These are phyloP conservation scores for Arthromyces matolae DNA, from an alignment of 768 basidiomycete species.

Conservation along the genomic window DNA sequence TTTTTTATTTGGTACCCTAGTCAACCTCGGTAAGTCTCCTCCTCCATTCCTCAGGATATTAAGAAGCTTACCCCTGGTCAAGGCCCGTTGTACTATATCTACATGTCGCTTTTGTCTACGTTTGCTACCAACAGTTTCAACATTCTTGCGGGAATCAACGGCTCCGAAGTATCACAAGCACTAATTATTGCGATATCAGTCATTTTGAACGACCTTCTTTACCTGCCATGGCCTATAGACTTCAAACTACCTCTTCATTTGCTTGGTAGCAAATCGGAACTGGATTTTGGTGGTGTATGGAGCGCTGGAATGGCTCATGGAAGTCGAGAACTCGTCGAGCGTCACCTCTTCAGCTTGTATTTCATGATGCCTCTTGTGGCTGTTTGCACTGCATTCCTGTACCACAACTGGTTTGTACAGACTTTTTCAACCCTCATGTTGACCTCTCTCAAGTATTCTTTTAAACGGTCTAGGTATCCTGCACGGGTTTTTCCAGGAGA, in stretches of 20 bases:
- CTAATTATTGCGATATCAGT: slow-evolving; percentile 90
- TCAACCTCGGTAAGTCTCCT: slow-evolving; percentile 71
- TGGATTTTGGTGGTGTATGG: slow-evolving; percentile 77
- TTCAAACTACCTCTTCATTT: slow-evolving; percentile 71
- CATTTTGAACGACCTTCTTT: slow-evolving; percentile 87
- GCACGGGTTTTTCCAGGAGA: slow-evolving; percentile 94
- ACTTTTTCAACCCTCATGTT: neutral
- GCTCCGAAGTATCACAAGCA: slow-evolving; percentile 91
- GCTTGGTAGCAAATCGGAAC: slow-evolving; percentile 59
- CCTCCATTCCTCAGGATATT: neutral
- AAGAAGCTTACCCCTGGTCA: neutral
- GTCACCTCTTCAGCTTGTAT: slow-evolving; percentile 94
- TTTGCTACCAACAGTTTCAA: slow-evolving; percentile 99
- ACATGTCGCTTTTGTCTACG: slow-evolving; percentile 94
- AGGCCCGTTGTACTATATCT: slow-evolving; percentile 95
- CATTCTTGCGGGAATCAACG: slow-evolving; percentile 97
- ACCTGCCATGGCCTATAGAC: slow-evolving; percentile 83
- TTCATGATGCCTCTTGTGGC: slow-evolving; percentile 96
- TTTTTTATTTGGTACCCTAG: slow-evolving; percentile 63
- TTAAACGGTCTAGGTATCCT: slow-evolving; percentile 71
- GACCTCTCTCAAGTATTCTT: neutral
- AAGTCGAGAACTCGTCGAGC: slow-evolving; percentile 80
- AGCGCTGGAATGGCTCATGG: slow-evolving; percentile 84
- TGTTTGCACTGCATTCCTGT: slow-evolving; percentile 85
- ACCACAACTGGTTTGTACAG: slow-evolving; percentile 85